Conservation (phyloP, 2,329 filamentous ascomycete species). For the Gyromitra esculenta region DNA sequence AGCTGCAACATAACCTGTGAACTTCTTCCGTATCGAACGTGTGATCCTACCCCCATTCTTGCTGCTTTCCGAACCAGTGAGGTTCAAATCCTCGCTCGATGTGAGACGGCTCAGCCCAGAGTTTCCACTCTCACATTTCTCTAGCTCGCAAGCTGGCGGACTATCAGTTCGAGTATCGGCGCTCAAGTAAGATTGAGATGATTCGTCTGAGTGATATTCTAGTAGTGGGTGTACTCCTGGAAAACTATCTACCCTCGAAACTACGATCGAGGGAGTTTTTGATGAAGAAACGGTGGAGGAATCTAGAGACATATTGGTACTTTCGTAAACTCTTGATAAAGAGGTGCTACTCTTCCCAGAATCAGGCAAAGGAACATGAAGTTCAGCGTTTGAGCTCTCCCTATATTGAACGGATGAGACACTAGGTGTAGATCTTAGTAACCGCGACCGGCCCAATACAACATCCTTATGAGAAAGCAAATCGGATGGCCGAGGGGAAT, state of each 20-base stretch:
- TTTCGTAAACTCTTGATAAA: constrained; percentile 33
- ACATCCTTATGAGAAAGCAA: constrained; percentile 40
- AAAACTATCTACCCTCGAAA: neutral
- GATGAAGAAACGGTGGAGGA: constrained; percentile 24
- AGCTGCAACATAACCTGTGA: constrained; percentile 28
- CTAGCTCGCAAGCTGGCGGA: neutral
- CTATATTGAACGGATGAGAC: neutral
- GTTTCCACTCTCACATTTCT: neutral
- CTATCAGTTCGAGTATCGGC: constrained; percentile 5
- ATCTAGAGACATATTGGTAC: constrained; percentile 14
- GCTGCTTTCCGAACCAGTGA: neutral
- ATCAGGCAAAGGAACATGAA: neutral
- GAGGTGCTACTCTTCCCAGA: constrained; percentile 22
- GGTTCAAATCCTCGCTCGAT: neutral
- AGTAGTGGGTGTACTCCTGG: neutral
- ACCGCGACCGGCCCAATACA: constrained; percentile 7
- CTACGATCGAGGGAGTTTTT: constrained; percentile 21
- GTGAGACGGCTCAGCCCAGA: neutral
- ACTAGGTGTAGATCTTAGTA: neutral
- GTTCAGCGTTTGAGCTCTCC: neutral
- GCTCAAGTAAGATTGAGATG: constrained; percentile 37
- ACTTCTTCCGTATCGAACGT: constrained; percentile 4
- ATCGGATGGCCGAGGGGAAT: constrained; percentile 26
- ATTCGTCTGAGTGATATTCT: constrained; percentile 13
- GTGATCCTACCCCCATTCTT: constrained; percentile 9